Percentiles rank a stretch among this genome's conserved stretches.
Conservation (phyloP, 2,329 filamentous ascomycete genomes). For the Mycosphaerella arachidis region DNA sequence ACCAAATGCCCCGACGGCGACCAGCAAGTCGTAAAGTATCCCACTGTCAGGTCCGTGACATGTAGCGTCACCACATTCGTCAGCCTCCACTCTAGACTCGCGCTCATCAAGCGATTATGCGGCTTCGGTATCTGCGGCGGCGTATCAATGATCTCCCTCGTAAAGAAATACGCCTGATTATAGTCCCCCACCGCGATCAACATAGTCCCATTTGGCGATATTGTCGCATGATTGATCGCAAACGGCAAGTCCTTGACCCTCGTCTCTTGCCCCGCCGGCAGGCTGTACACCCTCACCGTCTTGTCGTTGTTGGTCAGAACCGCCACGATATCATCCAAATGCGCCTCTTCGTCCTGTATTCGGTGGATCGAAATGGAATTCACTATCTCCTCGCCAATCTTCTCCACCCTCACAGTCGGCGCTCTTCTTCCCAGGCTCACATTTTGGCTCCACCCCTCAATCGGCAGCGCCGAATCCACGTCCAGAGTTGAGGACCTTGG, state of each 20-base stretch:
- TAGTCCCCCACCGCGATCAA: conserved; percentile 84
- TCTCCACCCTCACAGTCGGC: conserved; percentile 51
- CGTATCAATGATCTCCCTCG: conserved; percentile 40
- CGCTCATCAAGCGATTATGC: conserved; percentile 34
- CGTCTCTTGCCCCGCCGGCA: conserved; percentile 64
- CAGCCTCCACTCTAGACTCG: conserved; percentile 38
- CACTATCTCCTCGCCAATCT: conserved; percentile 60
- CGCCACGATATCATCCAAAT: conserved; percentile 55
- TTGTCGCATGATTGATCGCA: conserved; percentile 87
- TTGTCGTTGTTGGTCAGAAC: conserved; percentile 87
- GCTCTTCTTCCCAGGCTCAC: conserved; percentile 6
- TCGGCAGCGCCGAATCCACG: conserved; percentile 54
- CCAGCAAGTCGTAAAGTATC: conserved; percentile 76
- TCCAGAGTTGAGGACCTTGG: conserved; percentile 39
- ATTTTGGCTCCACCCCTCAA: conserved; percentile 36
- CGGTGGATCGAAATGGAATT: conserved; percentile 64
- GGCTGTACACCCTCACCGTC: conserved; percentile 76
- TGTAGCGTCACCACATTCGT: conserved; percentile 41
- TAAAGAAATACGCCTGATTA: conserved; percentile 79
- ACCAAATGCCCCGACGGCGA: conserved; percentile 66
- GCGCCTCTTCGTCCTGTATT: conserved; percentile 48
- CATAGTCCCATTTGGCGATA: conserved; percentile 80
- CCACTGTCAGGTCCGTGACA: conserved; percentile 38
- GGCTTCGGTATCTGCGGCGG: conserved; percentile 37
- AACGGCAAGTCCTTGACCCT: conserved; percentile 71